phyloP scores from a whole-genome alignment of 2,329 filamentous ascomycete genomes.

The Harringtonia lauricola region DNA sequence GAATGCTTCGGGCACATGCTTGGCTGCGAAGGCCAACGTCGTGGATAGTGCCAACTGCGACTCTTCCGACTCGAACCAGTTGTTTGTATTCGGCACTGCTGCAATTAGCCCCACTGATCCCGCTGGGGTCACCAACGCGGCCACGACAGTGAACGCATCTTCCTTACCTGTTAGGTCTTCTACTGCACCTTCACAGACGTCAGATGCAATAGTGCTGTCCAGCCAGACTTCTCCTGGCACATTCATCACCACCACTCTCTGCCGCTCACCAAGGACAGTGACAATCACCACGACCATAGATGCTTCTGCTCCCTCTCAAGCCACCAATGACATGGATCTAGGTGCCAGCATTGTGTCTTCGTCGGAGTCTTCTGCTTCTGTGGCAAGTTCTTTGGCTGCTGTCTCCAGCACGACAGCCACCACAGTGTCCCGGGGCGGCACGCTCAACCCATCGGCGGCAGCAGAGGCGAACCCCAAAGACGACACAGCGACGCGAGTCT shows the following conservation, averaged over 20 bases:
- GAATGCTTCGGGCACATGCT: conserved; percentile 34
- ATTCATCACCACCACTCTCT: not conserved
- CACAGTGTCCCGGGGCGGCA: conserved; percentile 35
- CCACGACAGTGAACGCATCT: not conserved
- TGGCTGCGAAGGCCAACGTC: conserved; percentile 30
- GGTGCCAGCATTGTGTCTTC: too few relatives aligned
- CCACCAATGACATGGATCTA: too few relatives aligned
- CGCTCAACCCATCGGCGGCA: conserved; percentile 35
- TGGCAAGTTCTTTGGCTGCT: conserved; percentile 14
- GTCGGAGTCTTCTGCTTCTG: not conserved
- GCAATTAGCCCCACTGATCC: conserved; percentile 4
- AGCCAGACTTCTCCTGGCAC: not conserved
- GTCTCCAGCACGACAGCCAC: conserved; percentile 32
- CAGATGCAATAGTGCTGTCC: too few relatives aligned
- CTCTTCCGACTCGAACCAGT: conserved; percentile 27
- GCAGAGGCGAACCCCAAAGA: conserved; percentile 37
- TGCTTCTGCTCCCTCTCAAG: too few relatives aligned
- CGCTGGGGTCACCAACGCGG: not conserved
- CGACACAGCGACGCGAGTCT: conserved; percentile 31
- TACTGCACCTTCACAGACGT: too few relatives aligned
- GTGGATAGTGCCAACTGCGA: conserved; percentile 33
- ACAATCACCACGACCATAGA: not conserved
- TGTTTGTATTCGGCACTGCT: conserved; percentile 24
- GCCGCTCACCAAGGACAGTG: not conserved
- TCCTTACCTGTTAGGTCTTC: not conserved